Evolutionary conservation across 2,329 filamentous ascomycete genomes (phyloP).

Genomic region (Claviceps monticola): DNA sequence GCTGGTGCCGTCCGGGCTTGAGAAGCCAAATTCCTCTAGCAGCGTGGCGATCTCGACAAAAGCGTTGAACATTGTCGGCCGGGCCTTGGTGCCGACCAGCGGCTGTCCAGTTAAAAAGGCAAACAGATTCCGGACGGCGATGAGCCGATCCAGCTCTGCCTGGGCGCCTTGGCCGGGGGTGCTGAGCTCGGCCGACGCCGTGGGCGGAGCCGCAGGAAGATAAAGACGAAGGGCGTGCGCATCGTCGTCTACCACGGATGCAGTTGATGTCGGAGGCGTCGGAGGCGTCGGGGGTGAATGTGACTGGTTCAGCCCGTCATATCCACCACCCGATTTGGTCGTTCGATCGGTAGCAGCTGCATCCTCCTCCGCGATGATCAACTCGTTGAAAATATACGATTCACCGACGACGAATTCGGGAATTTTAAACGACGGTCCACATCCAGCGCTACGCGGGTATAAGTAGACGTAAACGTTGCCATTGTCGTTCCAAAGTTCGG

Average conservation of each 20-base stretch:
- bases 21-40: conserved; percentile 44
- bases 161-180: conserved; percentile 19
- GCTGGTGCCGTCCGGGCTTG: conserved; percentile 38
- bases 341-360: not conserved
- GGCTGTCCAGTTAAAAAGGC: conserved; percentile 51
- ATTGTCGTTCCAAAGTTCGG: conserved; percentile 51
- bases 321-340: conserved; percentile 33
- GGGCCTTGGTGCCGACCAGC: conserved; percentile 41
- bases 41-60: conserved; percentile 40
- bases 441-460: conserved; percentile 33
- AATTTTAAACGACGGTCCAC: conserved; percentile 47
- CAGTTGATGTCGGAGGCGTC: conserved; percentile 17
- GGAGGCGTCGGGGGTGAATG: conserved; percentile 12
- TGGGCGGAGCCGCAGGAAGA: conserved; percentile 32
- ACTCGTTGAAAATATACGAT: conserved; percentile 39
- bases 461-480: conserved; percentile 46
- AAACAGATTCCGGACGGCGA: conserved; percentile 51
- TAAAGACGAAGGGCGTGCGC: conserved; percentile 35
- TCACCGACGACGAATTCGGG: conserved; percentile 38
- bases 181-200: conserved; percentile 20
- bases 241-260: conserved; percentile 22
- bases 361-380: conserved; percentile 33
- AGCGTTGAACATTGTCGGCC: conserved; percentile 38
- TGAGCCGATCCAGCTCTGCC: conserved; percentile 37
- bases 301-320: conserved; percentile 29